Conservation (phyloP, 805 yeast genomes). For the Candida maesae region DNA sequence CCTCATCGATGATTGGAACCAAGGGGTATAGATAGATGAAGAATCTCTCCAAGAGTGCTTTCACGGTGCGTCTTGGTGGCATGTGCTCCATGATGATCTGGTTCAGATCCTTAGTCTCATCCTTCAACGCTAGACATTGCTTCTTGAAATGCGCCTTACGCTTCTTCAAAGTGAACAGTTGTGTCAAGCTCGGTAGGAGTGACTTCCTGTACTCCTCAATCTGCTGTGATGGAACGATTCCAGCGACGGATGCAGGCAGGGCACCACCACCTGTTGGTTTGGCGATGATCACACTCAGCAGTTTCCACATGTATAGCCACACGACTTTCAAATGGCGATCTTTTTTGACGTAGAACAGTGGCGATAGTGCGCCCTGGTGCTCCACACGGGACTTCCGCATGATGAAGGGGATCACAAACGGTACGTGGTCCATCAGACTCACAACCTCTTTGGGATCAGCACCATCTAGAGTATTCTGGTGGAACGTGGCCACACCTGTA, state of each 20-base stretch:
- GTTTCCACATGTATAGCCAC: conserved; percentile 28
- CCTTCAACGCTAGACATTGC: neutral
- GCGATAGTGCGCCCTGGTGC: conserved; percentile 49
- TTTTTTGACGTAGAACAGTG: conserved; percentile 42
- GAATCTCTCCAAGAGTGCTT: conserved; percentile 17
- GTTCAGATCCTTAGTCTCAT: conserved; percentile 1
- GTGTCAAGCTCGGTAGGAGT: neutral
- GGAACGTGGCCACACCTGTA: neutral
- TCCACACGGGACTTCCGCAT: conserved; percentile 37
- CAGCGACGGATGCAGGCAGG: no score
- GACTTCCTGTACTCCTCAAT: neutral
- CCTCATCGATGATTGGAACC: conserved; percentile 21
- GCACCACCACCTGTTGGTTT: no score
- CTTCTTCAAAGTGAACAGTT: conserved; percentile 12
- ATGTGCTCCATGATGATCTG: conserved; percentile 10
- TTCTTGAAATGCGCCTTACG: conserved; percentile 7
- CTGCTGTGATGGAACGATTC: no score
- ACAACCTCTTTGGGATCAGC: conserved; percentile 32
- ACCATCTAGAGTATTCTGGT: neutral
- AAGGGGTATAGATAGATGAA: conserved; percentile 22
- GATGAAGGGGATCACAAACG: conserved; percentile 30
- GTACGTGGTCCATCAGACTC: conserved; percentile 39
- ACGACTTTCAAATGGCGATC: conserved; percentile 38
- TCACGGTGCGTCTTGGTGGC: conserved; percentile 16
- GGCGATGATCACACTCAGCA: conserved; percentile 1